phyloP scores from a whole-genome alignment of 495 filamentous ascomycete genomes.

The Penicillium samsonianum region DNA sequence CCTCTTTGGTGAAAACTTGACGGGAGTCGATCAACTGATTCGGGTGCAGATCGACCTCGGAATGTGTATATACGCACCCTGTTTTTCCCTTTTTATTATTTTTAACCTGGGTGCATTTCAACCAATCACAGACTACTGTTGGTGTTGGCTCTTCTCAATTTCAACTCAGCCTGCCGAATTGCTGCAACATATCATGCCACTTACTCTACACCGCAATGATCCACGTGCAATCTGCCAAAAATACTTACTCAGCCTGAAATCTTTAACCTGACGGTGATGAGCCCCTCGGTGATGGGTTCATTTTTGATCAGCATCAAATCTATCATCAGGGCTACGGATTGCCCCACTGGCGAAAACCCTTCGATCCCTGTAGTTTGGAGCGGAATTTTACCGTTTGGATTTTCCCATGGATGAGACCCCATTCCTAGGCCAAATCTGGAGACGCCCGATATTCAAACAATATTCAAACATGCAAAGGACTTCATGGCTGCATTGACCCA shows the following conservation, averaged over 20 bases:
- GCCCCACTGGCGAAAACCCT: slow-evolving; percentile 1
- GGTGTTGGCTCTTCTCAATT: neutral
- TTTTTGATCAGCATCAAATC: slow-evolving; percentile 4
- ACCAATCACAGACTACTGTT: neutral
- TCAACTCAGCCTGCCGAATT: slow-evolving; percentile 6
- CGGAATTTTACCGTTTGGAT: neutral
- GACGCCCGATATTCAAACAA: no score
- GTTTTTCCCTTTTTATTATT: neutral
- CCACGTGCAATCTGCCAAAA: slow-evolving; percentile 5
- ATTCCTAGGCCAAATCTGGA: neutral
- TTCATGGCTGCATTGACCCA: neutral
- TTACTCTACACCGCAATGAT: neutral
- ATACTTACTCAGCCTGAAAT: slow-evolving; percentile 3
- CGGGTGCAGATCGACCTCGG: slow-evolving; percentile 3
- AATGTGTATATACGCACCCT: neutral
- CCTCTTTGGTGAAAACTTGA: slow-evolving; percentile 6
- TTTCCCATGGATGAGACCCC: neutral
- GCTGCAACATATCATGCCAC: neutral
- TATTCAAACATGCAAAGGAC: neutral
- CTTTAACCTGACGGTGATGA: neutral
- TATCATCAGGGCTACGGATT: neutral
- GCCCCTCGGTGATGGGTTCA: neutral
- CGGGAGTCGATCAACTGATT: slow-evolving; percentile 3
- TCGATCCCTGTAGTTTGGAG: no score
- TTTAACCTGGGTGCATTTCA: neutral